A percentile compares a stretch with the other conserved stretches of the same genome.
Conservation (phyloP, 108 stramenopile genomes). For the Nitzschia sp. region DNA sequence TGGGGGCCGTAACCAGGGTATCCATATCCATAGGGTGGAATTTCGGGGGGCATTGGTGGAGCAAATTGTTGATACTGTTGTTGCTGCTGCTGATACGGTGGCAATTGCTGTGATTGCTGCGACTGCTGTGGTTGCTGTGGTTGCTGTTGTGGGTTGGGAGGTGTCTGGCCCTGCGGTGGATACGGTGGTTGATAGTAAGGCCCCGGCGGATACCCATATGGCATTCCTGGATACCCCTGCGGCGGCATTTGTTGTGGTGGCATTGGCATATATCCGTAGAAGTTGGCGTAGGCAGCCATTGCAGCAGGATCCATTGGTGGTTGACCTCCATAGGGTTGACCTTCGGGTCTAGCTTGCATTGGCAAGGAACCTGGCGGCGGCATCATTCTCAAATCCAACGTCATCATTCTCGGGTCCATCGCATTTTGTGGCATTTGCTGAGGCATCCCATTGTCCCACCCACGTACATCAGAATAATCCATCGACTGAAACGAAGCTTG, state of each 20-base stretch:
- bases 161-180: slow-evolving; percentile 1
- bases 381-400: background rate
- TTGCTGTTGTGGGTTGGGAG: slow-evolving; percentile 13
- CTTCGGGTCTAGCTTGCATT: slow-evolving; percentile 3
- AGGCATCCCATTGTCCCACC: background rate
- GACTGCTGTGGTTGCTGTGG: slow-evolving; percentile 14
- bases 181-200: slow-evolving; percentile 6
- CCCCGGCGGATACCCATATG: background rate
- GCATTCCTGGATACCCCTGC: too few species aligned
- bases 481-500: background rate
- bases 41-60: background rate
- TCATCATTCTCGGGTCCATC: background rate
- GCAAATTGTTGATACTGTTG: background rate
- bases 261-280: slow-evolving; percentile 21
- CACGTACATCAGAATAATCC: slow-evolving; percentile 9
- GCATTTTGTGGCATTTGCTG: background rate
- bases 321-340: slow-evolving; percentile 9
- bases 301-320: slow-evolving; percentile 22
- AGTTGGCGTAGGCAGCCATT: slow-evolving; percentile 11
- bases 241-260: slow-evolving; percentile 10
- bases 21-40: slow-evolving; percentile 2
- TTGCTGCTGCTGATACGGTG: slow-evolving; percentile 18
- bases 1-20: too few species aligned
- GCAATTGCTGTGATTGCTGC: slow-evolving; percentile 14
- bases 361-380: background rate